phyloP scores from a whole-genome alignment of 495 filamentous ascomycete genomes.

The Choiromyces venosus region DNA sequence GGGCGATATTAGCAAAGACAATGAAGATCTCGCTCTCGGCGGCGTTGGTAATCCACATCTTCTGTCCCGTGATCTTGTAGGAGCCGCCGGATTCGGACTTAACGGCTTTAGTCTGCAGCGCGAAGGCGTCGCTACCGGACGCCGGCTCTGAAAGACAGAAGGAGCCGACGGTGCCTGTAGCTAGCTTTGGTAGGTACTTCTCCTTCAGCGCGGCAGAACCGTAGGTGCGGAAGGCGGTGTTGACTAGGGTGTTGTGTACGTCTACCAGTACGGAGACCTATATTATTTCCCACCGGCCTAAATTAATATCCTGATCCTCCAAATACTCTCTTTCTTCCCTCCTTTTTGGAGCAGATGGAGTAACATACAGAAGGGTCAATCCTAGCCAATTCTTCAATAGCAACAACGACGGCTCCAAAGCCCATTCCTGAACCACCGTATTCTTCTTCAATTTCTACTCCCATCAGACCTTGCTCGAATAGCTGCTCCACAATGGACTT shows the following conservation, averaged over 20 bases:
- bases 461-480: conserved; percentile 97
- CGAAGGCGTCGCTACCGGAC: conserved; percentile 93
- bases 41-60: conserved; percentile 99
- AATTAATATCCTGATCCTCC: neutral
- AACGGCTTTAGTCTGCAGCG: conserved; percentile 77
- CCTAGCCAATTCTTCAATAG: conserved; percentile 91
- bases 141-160: conserved; percentile 95
- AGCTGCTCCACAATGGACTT: conserved; percentile 76
- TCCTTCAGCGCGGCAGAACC: conserved; percentile 67
- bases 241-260: conserved; percentile 89
- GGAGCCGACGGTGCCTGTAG: conserved; percentile 84
- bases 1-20: conserved; percentile 92
- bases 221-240: conserved; percentile 85
- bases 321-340: neutral
- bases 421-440: conserved; percentile 97
- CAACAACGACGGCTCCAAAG: conserved; percentile 92
- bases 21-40: conserved; percentile 94
- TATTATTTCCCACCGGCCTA: conserved; percentile 4
- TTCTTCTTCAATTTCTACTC: conserved; percentile 94
- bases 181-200: conserved; percentile 79
- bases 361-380: conserved; percentile 88
- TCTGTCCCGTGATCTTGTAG: conserved; percentile 80
- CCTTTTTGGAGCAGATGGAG: neutral
- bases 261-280: conserved; percentile 40
- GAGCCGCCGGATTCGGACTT: conserved; percentile 66